Conservation (phyloP, 495 filamentous ascomycete genomes). For the Aspergillus cristatus region DNA sequence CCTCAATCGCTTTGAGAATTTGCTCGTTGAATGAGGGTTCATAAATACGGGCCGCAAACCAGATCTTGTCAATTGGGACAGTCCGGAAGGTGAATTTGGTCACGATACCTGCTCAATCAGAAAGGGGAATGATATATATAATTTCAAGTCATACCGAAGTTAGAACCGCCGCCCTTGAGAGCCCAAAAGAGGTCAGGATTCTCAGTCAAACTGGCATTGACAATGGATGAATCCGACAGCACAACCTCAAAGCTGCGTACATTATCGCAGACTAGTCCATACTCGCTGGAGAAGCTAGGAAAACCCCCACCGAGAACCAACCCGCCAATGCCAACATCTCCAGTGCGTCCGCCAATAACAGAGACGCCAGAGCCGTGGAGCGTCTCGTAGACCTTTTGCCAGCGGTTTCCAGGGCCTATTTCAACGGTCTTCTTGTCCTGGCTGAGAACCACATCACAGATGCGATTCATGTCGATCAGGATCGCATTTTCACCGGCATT, state of each 20-base stretch:
- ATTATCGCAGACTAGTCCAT: slow-evolving; percentile 25
- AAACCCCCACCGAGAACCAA: slow-evolving; percentile 19
- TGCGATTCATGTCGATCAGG: slow-evolving; percentile 6
- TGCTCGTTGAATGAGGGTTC: neutral
- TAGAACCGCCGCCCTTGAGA: slow-evolving; percentile 43
- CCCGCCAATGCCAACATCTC: slow-evolving; percentile 26
- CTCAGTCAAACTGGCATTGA: slow-evolving; percentile 7
- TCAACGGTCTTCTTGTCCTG: slow-evolving; percentile 23
- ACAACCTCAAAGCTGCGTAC: slow-evolving; percentile 22
- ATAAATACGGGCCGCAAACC: neutral
- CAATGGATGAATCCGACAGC: slow-evolving; percentile 15
- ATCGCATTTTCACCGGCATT: slow-evolving; percentile 2
- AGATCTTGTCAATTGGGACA: too few species aligned
- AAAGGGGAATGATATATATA: too few species aligned
- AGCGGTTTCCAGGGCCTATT: slow-evolving; percentile 37
- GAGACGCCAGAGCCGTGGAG: slow-evolving; percentile 35
- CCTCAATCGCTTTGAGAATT: neutral
- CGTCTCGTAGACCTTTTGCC: slow-evolving; percentile 34
- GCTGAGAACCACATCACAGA: too few species aligned
- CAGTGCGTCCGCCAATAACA: slow-evolving; percentile 39
- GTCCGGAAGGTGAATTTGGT: slow-evolving; percentile 39
- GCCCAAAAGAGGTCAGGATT: slow-evolving; percentile 42
- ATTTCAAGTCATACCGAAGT: slow-evolving; percentile 43
- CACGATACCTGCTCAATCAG: too few species aligned
- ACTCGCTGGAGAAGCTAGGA: slow-evolving; percentile 21